phyloP scores from a whole-genome alignment of 306 rosid genomes.

The Begonia fuchsioides region DNA sequence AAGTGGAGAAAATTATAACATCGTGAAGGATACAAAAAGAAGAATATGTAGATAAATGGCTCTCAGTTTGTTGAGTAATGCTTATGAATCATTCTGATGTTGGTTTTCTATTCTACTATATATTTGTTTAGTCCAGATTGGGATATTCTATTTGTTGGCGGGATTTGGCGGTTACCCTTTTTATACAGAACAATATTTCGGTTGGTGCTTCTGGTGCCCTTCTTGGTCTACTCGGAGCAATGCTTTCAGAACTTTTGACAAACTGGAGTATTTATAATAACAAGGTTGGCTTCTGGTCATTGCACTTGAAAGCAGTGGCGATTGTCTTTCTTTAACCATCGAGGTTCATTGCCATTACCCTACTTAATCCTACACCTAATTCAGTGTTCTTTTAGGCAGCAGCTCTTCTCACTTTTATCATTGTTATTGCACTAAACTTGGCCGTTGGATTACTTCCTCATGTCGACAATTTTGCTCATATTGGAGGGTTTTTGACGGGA shows the following conservation, averaged over 20 bases:
- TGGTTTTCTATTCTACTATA: background rate
- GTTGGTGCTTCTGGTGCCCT: constrained; percentile 15
- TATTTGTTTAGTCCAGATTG: constrained; percentile 3
- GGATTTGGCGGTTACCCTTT: constrained; percentile 11
- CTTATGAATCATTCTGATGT: background rate
- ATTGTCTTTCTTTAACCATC: too few species aligned
- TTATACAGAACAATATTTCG: constrained; percentile 8
- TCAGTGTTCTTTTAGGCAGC: constrained; percentile 3
- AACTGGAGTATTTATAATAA: constrained; percentile 9
- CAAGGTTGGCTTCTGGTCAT: constrained; percentile 3
- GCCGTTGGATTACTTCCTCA: constrained; percentile 11
- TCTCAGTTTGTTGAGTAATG: constrained; percentile 1
- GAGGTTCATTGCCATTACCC: too few species aligned
- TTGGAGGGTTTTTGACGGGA: constrained; percentile 8
- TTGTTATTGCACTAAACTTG: constrained; percentile 6
- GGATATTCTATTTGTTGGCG: constrained; percentile 5
- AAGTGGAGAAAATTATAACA: too few species aligned
- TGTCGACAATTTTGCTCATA: constrained; percentile 7
- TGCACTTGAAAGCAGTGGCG: background rate
- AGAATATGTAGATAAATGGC: too few species aligned
- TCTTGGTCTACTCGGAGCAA: constrained; percentile 10
- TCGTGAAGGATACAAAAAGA: too few species aligned
- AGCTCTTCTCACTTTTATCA: constrained; percentile 10
- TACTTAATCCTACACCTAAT: too few species aligned
- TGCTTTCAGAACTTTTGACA: constrained; percentile 11